These are phyloP conservation scores for Cladorrhinum sp. DNA, from an alignment of 2,329 filamentous ascomycete species.

Conservation along the genomic window DNA sequence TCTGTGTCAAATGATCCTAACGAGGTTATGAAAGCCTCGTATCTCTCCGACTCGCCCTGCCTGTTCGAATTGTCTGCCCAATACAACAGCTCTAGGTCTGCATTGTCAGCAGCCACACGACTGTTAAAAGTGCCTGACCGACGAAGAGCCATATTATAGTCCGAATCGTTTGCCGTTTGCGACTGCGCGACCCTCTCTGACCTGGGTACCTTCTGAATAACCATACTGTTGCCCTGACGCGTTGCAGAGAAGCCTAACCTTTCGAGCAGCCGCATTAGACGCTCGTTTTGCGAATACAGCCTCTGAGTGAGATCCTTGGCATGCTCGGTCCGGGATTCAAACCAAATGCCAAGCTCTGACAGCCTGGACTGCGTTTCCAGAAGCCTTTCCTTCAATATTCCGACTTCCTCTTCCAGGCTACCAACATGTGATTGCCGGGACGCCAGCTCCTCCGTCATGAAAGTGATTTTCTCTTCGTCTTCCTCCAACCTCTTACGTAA, in stretches of 20 bases:
- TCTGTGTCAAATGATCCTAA: slow-evolving; percentile 81
- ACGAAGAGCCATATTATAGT: slow-evolving; percentile 52
- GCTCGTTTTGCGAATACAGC: slow-evolving; percentile 79
- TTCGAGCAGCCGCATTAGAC: slow-evolving; percentile 78
- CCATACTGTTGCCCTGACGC: slow-evolving; percentile 68
- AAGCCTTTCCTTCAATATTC: slow-evolving; percentile 64
- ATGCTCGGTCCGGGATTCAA: slow-evolving; percentile 67
- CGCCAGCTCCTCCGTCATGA: slow-evolving; percentile 67
- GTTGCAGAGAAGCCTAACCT: slow-evolving; percentile 80
- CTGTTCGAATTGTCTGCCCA: slow-evolving; percentile 73
- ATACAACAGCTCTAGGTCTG: slow-evolving; percentile 71
- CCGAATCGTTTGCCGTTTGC: slow-evolving; percentile 45
- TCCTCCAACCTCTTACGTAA: slow-evolving; percentile 72
- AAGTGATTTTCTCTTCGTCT: slow-evolving; percentile 68
- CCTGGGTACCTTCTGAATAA: slow-evolving; percentile 68
- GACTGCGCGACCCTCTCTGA: slow-evolving; percentile 58
- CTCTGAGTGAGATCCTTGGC: slow-evolving; percentile 82
- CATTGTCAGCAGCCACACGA: slow-evolving; percentile 57
- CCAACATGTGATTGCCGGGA: slow-evolving; percentile 73
- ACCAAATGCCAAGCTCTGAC: slow-evolving; percentile 51
- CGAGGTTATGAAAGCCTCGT: slow-evolving; percentile 68
- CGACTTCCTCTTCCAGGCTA: slow-evolving; percentile 72
- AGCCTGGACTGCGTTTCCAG: slow-evolving; percentile 53
- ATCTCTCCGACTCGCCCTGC: slow-evolving; percentile 69
- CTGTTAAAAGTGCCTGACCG: slow-evolving; percentile 51